Conservation (phyloP, 2,329 filamentous ascomycete species). For the Herpotrichia juniperi region DNA sequence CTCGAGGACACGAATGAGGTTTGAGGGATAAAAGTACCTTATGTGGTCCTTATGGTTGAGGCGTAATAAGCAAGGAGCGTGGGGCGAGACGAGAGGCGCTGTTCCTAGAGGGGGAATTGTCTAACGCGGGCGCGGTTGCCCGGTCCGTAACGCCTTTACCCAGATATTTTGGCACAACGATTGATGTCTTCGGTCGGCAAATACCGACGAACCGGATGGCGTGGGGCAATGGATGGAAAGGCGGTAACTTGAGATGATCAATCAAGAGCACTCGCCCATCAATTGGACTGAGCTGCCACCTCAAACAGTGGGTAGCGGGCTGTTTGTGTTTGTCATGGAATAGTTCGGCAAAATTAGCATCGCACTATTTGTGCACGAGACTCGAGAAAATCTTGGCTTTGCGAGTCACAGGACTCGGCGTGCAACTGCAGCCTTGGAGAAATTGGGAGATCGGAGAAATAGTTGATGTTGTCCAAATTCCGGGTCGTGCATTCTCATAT, state of each 20-base stretch:
- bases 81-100: constrained; percentile 44
- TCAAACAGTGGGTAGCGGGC: no score
- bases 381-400: not conserved
- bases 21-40: constrained; percentile 5
- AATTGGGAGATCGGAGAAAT: not conserved
- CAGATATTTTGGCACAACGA: constrained; percentile 8
- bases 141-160: constrained; percentile 42
- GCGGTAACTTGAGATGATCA: no score
- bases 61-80: constrained; percentile 32
- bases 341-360: not conserved
- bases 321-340: not conserved
- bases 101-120: constrained; percentile 27
- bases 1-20: constrained; percentile 1
- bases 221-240: not conserved
- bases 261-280: not conserved
- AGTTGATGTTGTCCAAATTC: not conserved
- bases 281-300: no score
- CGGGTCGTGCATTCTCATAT: not conserved
- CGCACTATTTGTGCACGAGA: not conserved
- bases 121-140: constrained; percentile 36
- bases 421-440: not conserved
- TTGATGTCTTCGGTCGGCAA: not conserved
- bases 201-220: not conserved
- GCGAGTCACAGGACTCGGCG: constrained; percentile 1
- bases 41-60: constrained; percentile 25